A percentile compares a stretch with the other conserved stretches of the same genome.
phyloP scores from a whole-genome alignment of 768 basidiomycete species.

The Boletus rubropictus region DNA sequence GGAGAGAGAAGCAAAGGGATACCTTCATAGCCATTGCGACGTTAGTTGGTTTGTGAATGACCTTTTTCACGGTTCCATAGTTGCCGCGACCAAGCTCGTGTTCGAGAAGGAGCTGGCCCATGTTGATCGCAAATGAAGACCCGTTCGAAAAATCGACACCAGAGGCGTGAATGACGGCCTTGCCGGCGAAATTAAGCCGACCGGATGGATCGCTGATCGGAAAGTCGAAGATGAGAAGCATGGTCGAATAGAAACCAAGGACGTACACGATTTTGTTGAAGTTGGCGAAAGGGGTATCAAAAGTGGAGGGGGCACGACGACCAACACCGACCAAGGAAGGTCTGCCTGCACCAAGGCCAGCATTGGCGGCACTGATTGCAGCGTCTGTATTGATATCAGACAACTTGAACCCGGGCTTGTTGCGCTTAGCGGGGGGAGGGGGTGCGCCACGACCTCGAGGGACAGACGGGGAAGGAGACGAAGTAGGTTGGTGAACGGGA shows the following conservation, averaged over 20 bases:
- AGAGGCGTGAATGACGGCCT: constrained; percentile 85
- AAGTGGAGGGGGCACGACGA: constrained; percentile 36
- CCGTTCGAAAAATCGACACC: constrained; percentile 91
- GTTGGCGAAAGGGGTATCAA: constrained; percentile 81
- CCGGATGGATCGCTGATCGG: constrained; percentile 83
- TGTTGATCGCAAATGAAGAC: constrained; percentile 87
- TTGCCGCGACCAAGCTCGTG: constrained; percentile 96
- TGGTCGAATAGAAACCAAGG: constrained; percentile 1
- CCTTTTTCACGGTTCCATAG: constrained; percentile 96
- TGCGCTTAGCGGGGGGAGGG: constrained; percentile 39
- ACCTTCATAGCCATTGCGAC: constrained; percentile 99
- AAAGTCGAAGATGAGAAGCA: constrained; percentile 3
- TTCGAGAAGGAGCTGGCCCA: constrained; percentile 83
- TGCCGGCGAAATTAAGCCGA: constrained; percentile 88
- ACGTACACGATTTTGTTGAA: constrained; percentile 92
- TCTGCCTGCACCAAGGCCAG: constrained; percentile 67
- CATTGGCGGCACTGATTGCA: constrained; percentile 53
- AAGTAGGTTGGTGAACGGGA: constrained; percentile 30
- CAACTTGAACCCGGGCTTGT: constrained; percentile 54
- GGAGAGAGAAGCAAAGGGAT: constrained; percentile 10
- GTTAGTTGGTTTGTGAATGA: constrained; percentile 89
- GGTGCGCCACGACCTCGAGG: constrained; percentile 28
- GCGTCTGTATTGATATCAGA: constrained; percentile 52
- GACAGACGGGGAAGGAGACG: constrained; percentile 31
- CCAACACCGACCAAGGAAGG: constrained; percentile 43